Percentiles rank a stretch among this genome's conserved stretches.
Conservation (phyloP, 2,329 filamentous ascomycete genomes). For the Emergomyces orientalis region DNA sequence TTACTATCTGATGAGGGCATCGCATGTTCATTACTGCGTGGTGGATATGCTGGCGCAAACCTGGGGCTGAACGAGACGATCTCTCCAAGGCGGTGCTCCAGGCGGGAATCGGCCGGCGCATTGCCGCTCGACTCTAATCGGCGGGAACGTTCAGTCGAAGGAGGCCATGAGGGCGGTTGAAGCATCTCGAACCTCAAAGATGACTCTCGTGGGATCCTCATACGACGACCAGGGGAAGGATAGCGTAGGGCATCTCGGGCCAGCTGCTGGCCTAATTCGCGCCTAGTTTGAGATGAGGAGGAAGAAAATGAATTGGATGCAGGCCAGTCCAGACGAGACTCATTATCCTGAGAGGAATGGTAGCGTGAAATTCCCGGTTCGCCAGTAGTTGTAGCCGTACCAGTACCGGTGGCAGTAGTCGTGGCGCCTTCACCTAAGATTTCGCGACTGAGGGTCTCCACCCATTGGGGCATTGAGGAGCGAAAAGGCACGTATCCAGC, state of each 20-base stretch:
- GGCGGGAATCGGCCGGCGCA: not conserved
- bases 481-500: slow-evolving; percentile 21
- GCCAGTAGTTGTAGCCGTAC: slow-evolving; percentile 11
- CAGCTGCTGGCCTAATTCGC: slow-evolving; percentile 28
- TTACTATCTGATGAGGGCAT: slow-evolving; percentile 14
- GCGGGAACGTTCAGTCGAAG: slow-evolving; percentile 16
- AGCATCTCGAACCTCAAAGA: slow-evolving; percentile 26
- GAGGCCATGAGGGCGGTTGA: slow-evolving; percentile 20
- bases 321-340: slow-evolving; percentile 20
- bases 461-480: slow-evolving; percentile 23
- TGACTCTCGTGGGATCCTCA: slow-evolving; percentile 31
- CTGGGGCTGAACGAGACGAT: slow-evolving; percentile 30
- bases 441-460: slow-evolving; percentile 21
- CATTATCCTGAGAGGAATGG: slow-evolving; percentile 6
- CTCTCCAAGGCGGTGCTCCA: slow-evolving; percentile 13
- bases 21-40: slow-evolving; percentile 1
- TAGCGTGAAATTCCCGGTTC: slow-evolving; percentile 11
- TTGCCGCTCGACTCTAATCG: not conserved
- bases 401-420: not conserved
- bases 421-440: slow-evolving; percentile 21
- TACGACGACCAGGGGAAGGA: slow-evolving; percentile 25
- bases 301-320: slow-evolving; percentile 14
- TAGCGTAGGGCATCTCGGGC: slow-evolving; percentile 29
- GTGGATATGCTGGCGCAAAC: slow-evolving; percentile 35
- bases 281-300: slow-evolving; percentile 20